phyloP scores from a whole-genome alignment of 2,329 filamentous ascomycete species.

The Xenoacremonium recifei region DNA sequence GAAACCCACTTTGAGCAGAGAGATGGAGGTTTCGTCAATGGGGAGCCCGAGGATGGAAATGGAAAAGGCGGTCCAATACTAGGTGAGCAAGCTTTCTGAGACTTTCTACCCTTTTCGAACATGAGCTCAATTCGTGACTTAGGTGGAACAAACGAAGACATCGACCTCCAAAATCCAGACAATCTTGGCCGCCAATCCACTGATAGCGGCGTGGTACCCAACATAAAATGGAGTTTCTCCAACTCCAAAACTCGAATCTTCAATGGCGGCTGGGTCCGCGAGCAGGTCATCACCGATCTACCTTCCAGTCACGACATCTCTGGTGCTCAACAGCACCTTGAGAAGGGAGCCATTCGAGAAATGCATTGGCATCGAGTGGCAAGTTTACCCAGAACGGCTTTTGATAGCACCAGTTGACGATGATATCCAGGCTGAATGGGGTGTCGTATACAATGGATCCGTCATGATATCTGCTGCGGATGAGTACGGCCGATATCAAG shows the following conservation, averaged over 20 bases:
- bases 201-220: conserved; percentile 62
- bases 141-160: conserved; percentile 63
- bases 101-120: background rate
- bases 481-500: conserved; percentile 56
- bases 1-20: conserved; percentile 11
- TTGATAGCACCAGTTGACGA: background rate
- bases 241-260: conserved; percentile 63
- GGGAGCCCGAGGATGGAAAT: conserved; percentile 54
- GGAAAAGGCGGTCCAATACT: conserved; percentile 58
- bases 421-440: conserved; percentile 59
- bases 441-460: conserved; percentile 57
- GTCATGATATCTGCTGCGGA: conserved; percentile 61
- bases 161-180: conserved; percentile 63
- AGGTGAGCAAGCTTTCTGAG: conserved; percentile 41
- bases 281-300: conserved; percentile 66
- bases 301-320: conserved; percentile 65
- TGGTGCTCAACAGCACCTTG: conserved; percentile 66
- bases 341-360: conserved; percentile 64
- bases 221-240: conserved; percentile 69
- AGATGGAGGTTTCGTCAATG: conserved; percentile 41
- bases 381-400: no score
- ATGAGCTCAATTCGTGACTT: background rate
- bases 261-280: conserved; percentile 63
- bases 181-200: conserved; percentile 61
- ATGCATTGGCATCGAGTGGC: conserved; percentile 68